Base-by-base conservation (phyloP, 305 asterid species). In the Fraxinus dipetala region DNA sequence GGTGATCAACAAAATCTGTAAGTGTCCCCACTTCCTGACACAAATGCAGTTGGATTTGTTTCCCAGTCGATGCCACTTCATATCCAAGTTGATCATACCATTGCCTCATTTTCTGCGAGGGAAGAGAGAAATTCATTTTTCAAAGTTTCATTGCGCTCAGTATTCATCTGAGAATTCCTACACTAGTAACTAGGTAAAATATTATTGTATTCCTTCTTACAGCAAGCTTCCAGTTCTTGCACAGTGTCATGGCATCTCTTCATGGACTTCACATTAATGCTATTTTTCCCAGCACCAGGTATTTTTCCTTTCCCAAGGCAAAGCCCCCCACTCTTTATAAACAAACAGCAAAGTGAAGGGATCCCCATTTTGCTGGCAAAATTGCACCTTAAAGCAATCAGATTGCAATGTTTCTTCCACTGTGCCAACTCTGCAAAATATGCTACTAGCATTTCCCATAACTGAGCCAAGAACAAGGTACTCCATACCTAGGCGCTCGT, bases 261-360 rank as follows among this genome's bases (percentile, higher is more conserved):
- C 96, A 95, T 87, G 76, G 99, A 83, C 91, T 94, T 95, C 9
- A 96, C 98, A 84, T 95, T 94, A 61, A 95, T 93, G 85, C 97
- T 91, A 78, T 94, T 94, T 43, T 43, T 94, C 92, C 98, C 98
- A 93, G 86, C 98, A 93, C 98, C 98, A 94, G 18, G 1, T 78
- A 76, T 90, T 94, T 85, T 79, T 94, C 84, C 65, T 85, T 13
- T 89, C 93, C 35, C 11, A 72, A 9, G 92, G 91, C 80, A 91
- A 82, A 82, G 85, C 81, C 85, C 91, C 97, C 98, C 98, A 94
- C 85, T 88, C 96, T 85, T 85, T 93, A 84, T 92, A 95, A 82
- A 95, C 98, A 18, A 93, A 87, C 36, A 95, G 95, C 84, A 92
- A 86, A 16, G 98, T 95, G 89, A 95, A 94, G 81, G 92, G 96